Evolutionary conservation across 192 early-diverging fungal species (phyloP).

Genomic region (Coemansia sp.): DNA sequence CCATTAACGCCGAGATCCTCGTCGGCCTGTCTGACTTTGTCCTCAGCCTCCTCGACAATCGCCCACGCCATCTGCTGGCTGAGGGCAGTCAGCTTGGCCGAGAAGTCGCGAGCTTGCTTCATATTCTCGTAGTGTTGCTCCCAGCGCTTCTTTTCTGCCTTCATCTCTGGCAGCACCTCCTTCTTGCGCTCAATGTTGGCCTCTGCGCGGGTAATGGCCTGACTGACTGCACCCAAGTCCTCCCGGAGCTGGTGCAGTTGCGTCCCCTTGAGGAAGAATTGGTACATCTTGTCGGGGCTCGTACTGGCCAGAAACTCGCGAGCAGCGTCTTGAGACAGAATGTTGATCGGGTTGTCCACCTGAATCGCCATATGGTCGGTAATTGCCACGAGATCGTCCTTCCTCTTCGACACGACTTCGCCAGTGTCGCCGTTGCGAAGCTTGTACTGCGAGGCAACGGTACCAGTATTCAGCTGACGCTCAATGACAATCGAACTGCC

Average conservation of each 20-base stretch:
- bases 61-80: slow-evolving; percentile 81
- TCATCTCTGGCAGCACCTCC: slow-evolving; percentile 71
- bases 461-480: slow-evolving; percentile 65
- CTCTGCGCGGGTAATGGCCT: slow-evolving; percentile 56
- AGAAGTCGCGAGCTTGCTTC: slow-evolving; percentile 62
- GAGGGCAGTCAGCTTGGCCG: slow-evolving; percentile 57
- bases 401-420: slow-evolving; percentile 70
- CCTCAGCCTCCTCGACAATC: slow-evolving; percentile 58
- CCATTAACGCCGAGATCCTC: slow-evolving; percentile 29
- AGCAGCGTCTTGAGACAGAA: slow-evolving; percentile 92
- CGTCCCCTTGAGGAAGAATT: slow-evolving; percentile 88
- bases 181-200: slow-evolving; percentile 58
- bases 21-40: slow-evolving; percentile 40
- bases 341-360: slow-evolving; percentile 91
- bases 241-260: slow-evolving; percentile 74
- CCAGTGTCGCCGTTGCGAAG: slow-evolving; percentile 68
- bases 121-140: slow-evolving; percentile 69
- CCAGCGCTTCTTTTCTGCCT: slow-evolving; percentile 65
- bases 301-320: slow-evolving; percentile 84
- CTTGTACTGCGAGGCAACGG: slow-evolving; percentile 65
- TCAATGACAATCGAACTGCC: slow-evolving; percentile 83
- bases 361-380: slow-evolving; percentile 88
- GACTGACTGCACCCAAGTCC: slow-evolving; percentile 69
- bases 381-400: slow-evolving; percentile 82
- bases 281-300: slow-evolving; percentile 86